These are phyloP conservation scores for Pseudoscleropodium purum DNA, from an alignment of 225 moss, liverwort and hornwort genomes.

Conservation along the genomic window DNA sequence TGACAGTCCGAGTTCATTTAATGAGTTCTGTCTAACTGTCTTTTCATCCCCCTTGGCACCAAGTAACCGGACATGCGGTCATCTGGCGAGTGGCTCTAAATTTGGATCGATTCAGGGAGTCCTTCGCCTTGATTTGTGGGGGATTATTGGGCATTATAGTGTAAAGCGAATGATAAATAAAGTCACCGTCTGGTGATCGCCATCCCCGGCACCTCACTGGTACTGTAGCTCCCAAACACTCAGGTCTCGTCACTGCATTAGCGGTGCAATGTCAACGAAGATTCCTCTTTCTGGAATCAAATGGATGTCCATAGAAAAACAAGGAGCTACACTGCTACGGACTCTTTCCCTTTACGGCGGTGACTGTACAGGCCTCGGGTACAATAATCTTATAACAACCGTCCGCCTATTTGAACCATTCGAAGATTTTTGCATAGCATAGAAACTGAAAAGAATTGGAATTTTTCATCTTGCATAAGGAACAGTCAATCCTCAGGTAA, in stretches of 20 bases:
- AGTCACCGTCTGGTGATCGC: neutral
- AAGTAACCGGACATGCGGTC: neutral
- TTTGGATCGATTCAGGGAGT: neutral
- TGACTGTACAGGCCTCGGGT: too few species aligned
- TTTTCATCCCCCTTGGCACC: neutral
- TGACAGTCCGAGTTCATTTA: neutral
- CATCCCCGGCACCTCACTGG: neutral
- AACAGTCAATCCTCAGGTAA: too few species aligned
- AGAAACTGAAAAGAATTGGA: too few species aligned
- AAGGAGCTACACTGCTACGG: neutral
- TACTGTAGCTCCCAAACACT: neutral
- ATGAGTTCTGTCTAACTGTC: neutral
- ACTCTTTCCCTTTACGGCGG: neutral
- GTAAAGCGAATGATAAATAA: neutral
- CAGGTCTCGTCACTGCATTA: neutral
- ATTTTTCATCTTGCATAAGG: too few species aligned
- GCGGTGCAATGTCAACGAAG: neutral
- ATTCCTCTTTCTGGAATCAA: too few species aligned
- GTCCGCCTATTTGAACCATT: too few species aligned
- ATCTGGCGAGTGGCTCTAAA: neutral
- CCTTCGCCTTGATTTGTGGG: neutral
- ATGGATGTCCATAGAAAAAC: neutral
- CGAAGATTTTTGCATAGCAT: too few species aligned
- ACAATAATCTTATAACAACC: too few species aligned
- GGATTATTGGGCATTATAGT: neutral